Conservation (phyloP, 2,329 filamentous ascomycete species). For the Colletotrichum tabaci region DNA sequence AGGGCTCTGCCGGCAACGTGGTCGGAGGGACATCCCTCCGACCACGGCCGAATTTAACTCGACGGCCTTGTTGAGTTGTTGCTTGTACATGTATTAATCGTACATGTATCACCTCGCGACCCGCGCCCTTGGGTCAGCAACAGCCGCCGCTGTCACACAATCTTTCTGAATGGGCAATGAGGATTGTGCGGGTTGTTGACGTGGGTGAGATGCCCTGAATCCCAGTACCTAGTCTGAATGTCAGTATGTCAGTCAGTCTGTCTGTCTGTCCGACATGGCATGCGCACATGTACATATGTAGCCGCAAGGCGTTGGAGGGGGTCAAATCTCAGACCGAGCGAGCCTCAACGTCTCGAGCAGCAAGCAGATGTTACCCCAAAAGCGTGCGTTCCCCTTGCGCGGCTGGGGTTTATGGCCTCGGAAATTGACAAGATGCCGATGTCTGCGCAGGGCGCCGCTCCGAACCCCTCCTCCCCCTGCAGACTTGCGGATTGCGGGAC, state of each 20-base stretch:
- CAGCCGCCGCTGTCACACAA: too few species aligned
- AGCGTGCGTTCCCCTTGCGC: neutral
- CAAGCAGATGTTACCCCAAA: too few species aligned
- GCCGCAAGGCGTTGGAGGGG: too few species aligned
- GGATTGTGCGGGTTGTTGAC: too few species aligned
- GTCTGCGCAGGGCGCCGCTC: conserved; percentile 29
- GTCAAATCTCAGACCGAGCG: too few species aligned
- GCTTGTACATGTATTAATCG: too few species aligned
- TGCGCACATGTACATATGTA: too few species aligned
- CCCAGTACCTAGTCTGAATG: too few species aligned
- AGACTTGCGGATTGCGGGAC: neutral
- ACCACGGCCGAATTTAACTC: neutral
- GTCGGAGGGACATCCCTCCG: conserved; percentile 17
- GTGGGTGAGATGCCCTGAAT: neutral
- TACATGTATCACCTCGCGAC: neutral
- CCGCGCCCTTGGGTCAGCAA: neutral
- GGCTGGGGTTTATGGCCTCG: conserved; percentile 16
- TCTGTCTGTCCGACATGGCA: too few species aligned
- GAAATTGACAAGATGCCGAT: conserved; percentile 34
- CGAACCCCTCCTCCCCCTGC: conserved; percentile 7
- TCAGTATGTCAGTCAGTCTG: too few species aligned
- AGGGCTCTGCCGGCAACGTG: conserved; percentile 14
- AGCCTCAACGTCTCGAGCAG: too few species aligned
- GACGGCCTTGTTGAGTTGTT: neutral
- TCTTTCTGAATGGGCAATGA: too few species aligned